These are phyloP conservation scores for Schizochytrium sp. DNA, from an alignment of 108 stramenopile species.

Conservation along the genomic window DNA sequence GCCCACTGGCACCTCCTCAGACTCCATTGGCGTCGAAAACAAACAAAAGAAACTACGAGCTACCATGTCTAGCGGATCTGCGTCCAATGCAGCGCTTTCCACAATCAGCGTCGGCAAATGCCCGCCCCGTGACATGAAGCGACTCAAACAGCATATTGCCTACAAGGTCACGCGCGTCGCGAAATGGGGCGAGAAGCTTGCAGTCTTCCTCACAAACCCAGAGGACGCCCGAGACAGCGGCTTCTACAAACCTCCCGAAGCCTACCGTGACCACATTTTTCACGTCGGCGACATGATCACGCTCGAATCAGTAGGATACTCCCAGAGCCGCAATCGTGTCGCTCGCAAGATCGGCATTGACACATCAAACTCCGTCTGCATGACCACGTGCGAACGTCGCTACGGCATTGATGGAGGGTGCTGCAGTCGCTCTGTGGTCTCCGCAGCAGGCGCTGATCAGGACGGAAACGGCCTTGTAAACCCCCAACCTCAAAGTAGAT, in stretches of 20 bases:
- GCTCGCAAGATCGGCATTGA: slow-evolving; percentile 33
- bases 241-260: slow-evolving; percentile 54
- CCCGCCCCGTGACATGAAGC: slow-evolving; percentile 56
- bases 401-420: slow-evolving; percentile 49
- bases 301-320: slow-evolving; percentile 26
- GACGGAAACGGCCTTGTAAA: background rate
- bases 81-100: background rate
- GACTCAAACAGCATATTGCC: slow-evolving; percentile 16
- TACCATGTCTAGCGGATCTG: background rate
- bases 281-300: slow-evolving; percentile 57
- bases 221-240: background rate
- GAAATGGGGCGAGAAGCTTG: slow-evolving; percentile 61
- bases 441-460: slow-evolving; percentile 4
- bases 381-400: background rate
- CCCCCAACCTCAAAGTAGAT: background rate
- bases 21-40: background rate
- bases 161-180: slow-evolving; percentile 55
- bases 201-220: slow-evolving; percentile 42
- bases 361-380: slow-evolving; percentile 5
- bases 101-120: slow-evolving; percentile 40
- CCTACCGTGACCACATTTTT: slow-evolving; percentile 32
- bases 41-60: background rate
- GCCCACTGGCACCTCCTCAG: background rate
- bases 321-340: slow-evolving; percentile 53
- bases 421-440: slow-evolving; percentile 35